Evolutionary conservation across 1,284 basidiomycete genomes (phyloP).

Genomic region (Cryptococcus jaspeensis): DNA sequence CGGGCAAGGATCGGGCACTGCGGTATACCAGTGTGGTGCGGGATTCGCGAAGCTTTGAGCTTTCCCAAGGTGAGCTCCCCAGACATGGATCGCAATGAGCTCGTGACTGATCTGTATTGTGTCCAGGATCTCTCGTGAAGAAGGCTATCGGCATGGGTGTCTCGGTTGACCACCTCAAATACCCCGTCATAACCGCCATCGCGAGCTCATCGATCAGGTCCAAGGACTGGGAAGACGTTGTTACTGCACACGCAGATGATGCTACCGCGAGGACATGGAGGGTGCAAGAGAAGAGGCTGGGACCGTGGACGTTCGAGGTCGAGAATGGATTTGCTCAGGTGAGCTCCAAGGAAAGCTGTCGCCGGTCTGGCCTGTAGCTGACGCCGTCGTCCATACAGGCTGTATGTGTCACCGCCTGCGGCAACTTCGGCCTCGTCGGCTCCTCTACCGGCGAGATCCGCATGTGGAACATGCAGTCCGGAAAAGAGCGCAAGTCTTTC

Average conservation of each 20-base stretch:
- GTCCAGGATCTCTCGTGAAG: slow-evolving; percentile 72
- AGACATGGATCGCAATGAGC: background rate
- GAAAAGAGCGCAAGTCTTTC: slow-evolving; percentile 77
- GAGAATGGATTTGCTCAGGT: slow-evolving; percentile 50
- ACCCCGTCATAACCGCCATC: slow-evolving; percentile 71
- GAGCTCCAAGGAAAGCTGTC: background rate
- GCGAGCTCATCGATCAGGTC: slow-evolving; percentile 76
- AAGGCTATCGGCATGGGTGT: slow-evolving; percentile 79
- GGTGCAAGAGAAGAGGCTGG: slow-evolving; percentile 75
- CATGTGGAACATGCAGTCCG: slow-evolving; percentile 97
- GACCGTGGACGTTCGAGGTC: slow-evolving; percentile 60
- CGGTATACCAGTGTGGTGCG: slow-evolving; percentile 89
- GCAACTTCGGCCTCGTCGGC: slow-evolving; percentile 88
- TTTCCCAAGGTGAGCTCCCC: slow-evolving; percentile 83
- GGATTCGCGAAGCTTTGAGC: slow-evolving; percentile 87
- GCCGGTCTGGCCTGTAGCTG: slow-evolving; percentile 1
- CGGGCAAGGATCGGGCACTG: slow-evolving; percentile 76
- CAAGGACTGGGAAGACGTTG: slow-evolving; percentile 97
- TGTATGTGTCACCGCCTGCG: slow-evolving; percentile 91
- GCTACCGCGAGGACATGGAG: slow-evolving; percentile 80
- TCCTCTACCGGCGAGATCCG: slow-evolving; percentile 74
- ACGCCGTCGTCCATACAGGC: slow-evolving; percentile 54
- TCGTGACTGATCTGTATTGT: background rate
- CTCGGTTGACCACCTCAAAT: slow-evolving; percentile 75
- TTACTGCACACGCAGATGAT: slow-evolving; percentile 84